Conservation (phyloP, 2,329 filamentous ascomycete genomes). For the Teratosphaeria destructans region DNA sequence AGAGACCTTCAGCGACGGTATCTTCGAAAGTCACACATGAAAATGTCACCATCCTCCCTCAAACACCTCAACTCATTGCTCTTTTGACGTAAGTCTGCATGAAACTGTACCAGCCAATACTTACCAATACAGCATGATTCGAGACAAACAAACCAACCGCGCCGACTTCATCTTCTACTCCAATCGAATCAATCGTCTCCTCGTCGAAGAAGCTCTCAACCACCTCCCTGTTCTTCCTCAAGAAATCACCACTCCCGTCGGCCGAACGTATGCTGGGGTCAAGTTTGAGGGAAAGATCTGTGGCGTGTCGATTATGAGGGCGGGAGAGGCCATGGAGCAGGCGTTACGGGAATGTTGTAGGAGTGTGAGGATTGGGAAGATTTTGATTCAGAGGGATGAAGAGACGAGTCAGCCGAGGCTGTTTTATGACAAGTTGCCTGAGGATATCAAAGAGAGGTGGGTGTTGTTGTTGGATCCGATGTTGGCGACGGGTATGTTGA, state of each 20-base stretch:
- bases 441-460: conserved; percentile 88
- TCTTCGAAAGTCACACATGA: conserved; percentile 71
- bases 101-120: not conserved
- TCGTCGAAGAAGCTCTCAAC: conserved; percentile 95
- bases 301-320: conserved; percentile 95
- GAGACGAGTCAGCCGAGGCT: conserved; percentile 53
- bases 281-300: conserved; percentile 98
- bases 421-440: conserved; percentile 58
- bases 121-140: conserved; percentile 63
- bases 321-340: conserved; percentile 97
- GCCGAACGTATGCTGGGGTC: conserved; percentile 72
- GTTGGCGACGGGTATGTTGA: conserved; percentile 76
- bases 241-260: conserved; percentile 77
- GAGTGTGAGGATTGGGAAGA: conserved; percentile 96
- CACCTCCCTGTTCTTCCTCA: conserved; percentile 87
- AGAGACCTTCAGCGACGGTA: conserved; percentile 64
- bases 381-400: conserved; percentile 93
- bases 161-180: conserved; percentile 99
- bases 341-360: conserved; percentile 92
- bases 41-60: conserved; percentile 81
- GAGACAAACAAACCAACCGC: conserved; percentile 77
- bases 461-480: conserved; percentile 94
- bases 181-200: conserved; percentile 89
- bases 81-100: conserved; percentile 72
- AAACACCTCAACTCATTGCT: conserved; percentile 94